Conservation (phyloP, 2,329 filamentous ascomycete species). For the Trichoderma cornu-damae region DNA sequence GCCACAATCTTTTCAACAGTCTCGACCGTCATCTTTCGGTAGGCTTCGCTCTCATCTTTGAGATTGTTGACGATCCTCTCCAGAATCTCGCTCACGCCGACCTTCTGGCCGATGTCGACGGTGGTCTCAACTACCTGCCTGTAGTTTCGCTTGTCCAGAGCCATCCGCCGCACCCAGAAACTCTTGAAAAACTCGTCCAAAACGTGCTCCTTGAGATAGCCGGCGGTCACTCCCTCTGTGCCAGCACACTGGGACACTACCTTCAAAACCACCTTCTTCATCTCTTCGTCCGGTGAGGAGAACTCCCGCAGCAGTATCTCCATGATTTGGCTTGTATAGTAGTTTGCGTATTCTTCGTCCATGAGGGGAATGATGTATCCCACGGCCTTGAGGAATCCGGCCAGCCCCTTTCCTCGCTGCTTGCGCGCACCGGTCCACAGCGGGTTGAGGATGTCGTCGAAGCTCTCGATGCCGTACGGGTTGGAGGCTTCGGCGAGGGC, state of each 20-base stretch:
- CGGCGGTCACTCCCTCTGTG: slow-evolving; percentile 90
- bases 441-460: slow-evolving; percentile 94
- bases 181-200: slow-evolving; percentile 96
- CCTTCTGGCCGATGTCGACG: slow-evolving; percentile 93
- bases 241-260: slow-evolving; percentile 93
- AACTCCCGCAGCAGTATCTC: slow-evolving; percentile 95
- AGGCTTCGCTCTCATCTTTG: slow-evolving; percentile 96
- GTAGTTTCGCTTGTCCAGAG: slow-evolving; percentile 95
- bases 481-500: slow-evolving; percentile 94
- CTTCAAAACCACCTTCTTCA: slow-evolving; percentile 99
- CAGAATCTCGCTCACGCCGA: slow-evolving; percentile 92
- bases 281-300: slow-evolving; percentile 94
- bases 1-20: slow-evolving; percentile 96
- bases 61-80: slow-evolving; percentile 91
- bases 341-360: slow-evolving; percentile 99
- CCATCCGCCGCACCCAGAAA: slow-evolving; percentile 97
- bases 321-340: slow-evolving; percentile 98
- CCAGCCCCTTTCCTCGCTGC: slow-evolving; percentile 91
- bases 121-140: slow-evolving; percentile 97
- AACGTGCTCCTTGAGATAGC: slow-evolving; percentile 92
- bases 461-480: slow-evolving; percentile 98
- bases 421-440: slow-evolving; percentile 95
- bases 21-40: slow-evolving; percentile 98
- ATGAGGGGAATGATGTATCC: slow-evolving; percentile 98
- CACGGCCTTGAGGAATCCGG: slow-evolving; percentile 93